These are phyloP conservation scores for Stagonosporopsis chrysanthemi DNA, from an alignment of 2,329 filamentous ascomycete species.

Conservation along the genomic window DNA sequence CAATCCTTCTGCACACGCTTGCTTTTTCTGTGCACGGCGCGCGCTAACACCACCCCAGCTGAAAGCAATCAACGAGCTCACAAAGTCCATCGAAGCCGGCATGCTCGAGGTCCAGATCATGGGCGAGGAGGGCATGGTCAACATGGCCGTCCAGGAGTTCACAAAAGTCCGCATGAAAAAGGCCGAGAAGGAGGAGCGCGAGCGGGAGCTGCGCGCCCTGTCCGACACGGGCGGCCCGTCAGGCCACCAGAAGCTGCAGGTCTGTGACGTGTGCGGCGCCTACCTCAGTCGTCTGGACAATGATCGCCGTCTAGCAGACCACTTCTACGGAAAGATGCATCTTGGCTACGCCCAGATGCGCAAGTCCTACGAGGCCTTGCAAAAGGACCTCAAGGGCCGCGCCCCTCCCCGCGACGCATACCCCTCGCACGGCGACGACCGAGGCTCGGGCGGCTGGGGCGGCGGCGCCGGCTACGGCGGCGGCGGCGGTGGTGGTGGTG, in stretches of 20 bases:
- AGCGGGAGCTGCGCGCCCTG: slow-evolving; percentile 87
- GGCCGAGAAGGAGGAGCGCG: slow-evolving; percentile 80
- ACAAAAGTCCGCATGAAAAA: slow-evolving; percentile 83
- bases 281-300: slow-evolving; percentile 94
- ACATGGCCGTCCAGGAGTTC: slow-evolving; percentile 84
- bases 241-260: slow-evolving; percentile 96
- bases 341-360: slow-evolving; percentile 98
- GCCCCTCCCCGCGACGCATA: slow-evolving; percentile 61
- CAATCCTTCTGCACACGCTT: no score
- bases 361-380: slow-evolving; percentile 86
- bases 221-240: slow-evolving; percentile 91
- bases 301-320: slow-evolving; percentile 89
- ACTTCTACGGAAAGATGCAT: slow-evolving; percentile 99
- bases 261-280: slow-evolving; percentile 97
- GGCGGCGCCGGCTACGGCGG: slow-evolving; percentile 17
- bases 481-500: slow-evolving; percentile 23
- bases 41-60: slow-evolving; percentile 58
- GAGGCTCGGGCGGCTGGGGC: slow-evolving; percentile 36
- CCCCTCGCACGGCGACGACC: slow-evolving; percentile 28
- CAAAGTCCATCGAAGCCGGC: slow-evolving; percentile 78
- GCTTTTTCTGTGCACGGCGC: no score
- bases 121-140: slow-evolving; percentile 81
- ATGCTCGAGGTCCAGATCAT: slow-evolving; percentile 86
- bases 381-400: slow-evolving; percentile 82
- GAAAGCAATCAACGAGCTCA: slow-evolving; percentile 83